Conservation (phyloP, 208 protist species). For the Leishmania lainsoni region DNA sequence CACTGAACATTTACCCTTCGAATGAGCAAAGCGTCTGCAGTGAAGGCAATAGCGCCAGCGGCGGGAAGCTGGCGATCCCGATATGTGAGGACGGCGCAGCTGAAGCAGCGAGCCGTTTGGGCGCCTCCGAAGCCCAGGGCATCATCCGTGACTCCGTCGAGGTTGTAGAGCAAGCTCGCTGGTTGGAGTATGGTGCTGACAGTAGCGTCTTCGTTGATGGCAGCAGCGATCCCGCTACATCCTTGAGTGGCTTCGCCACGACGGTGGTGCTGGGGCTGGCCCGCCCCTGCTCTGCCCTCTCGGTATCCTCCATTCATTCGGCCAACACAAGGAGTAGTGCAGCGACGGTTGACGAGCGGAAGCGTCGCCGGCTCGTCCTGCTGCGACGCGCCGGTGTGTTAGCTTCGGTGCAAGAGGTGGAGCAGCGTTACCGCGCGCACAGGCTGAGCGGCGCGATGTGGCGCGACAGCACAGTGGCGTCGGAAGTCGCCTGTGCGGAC, state of each 20-base stretch:
- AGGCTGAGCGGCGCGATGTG: background rate
- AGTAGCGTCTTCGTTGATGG: background rate
- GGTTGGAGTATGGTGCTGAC: background rate
- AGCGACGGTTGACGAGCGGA: background rate
- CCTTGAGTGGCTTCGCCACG: background rate
- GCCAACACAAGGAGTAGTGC: background rate
- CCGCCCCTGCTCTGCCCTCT: slow-evolving; percentile 3
- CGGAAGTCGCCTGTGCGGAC: background rate
- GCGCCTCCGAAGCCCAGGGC: background rate
- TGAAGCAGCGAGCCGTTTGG: background rate
- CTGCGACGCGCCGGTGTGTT: slow-evolving; percentile 19
- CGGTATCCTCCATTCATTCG: background rate
- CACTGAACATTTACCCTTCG: background rate
- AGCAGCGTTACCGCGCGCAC: background rate
- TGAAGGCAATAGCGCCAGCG: background rate
- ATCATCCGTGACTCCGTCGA: background rate
- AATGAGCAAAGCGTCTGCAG: background rate
- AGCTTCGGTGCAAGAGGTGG: slow-evolving; percentile 7
- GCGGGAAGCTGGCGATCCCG: background rate
- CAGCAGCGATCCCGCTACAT: background rate
- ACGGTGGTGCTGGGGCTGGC: slow-evolving; percentile 2
- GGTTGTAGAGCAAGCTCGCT: background rate
- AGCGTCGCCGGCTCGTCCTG: slow-evolving; percentile 7
- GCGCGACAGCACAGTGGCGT: background rate
- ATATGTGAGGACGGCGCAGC: background rate